Evolutionary conservation across 495 filamentous ascomycete genomes (phyloP), one percentile per base, ranked within the genome.

Genomic region (Penicillium macrosclerotiorum): DNA sequence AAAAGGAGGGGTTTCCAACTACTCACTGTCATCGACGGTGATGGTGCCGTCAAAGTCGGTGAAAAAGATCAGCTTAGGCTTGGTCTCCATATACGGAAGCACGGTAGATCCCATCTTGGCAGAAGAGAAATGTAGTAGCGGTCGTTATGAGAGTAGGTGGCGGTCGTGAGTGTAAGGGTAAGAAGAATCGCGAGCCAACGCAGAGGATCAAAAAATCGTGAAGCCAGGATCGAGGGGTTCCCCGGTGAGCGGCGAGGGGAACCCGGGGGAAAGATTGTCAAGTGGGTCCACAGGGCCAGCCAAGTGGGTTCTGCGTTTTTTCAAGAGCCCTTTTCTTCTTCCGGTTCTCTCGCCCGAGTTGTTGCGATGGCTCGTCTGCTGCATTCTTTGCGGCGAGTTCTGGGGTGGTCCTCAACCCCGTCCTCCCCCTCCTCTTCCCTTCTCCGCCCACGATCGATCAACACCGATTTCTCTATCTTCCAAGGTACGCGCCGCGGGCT

Each of bases 11-110:
- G n/a, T n/a, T n/a, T n/a, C n/a, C n/a, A n/a, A n/a, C n/a, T n/a
- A 72, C 80, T 64, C 54, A 82, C 83, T 92, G 70, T 96, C 90
- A 54, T 86, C 78, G 45, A 87, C 72, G 23, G 91, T 96, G 57
- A 97, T 93, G 24, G 93, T 96, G 41, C 92, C 92, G 60, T 97
- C 92, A 52, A 97, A 97, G 67, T 97, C 92, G 30, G 91, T 92
- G 74, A 96, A 97, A 75, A 97, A 95, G 67, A 97, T 93, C 73
- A 84, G 83, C 64, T 89, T 86, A 24, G 86, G 86, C 53, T 79
- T 77, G 12, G 80, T 85, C 52, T 74, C 70, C 68, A 90, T 64
- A 42, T 72, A 72, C 3, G 69, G 68, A 14, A 74, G 69, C 30
- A 45, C 51, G 29, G 47, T 59, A n/a, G 71, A 61, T 8, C 58